Base-by-base conservation (phyloP, 495 filamentous ascomycete genomes). In the Penicillium ochrochloron region DNA sequence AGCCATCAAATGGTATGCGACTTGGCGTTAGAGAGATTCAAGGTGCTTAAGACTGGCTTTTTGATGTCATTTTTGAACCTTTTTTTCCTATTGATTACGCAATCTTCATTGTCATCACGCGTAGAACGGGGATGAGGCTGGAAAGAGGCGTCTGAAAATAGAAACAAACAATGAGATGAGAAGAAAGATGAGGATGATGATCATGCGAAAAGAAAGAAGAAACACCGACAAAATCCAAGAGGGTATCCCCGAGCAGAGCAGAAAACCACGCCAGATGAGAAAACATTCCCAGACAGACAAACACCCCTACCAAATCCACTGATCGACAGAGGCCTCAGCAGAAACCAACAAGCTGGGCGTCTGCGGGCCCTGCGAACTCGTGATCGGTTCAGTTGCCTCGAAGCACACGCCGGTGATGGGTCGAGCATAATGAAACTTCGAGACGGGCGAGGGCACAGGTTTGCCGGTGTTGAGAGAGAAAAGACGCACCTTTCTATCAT, bases 381-480 rank as follows among this genome's bases (percentile, higher is more conserved):
- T 59, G 1, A 67, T 60, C 44, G 60, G 67, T 12, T 71, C 71
- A 9, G 69, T 71, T 1, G 71, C 64, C 48, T 81, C 78, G 46
- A 81, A 81, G 21, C 70, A 70, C 14, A 81, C 67, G 12, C 72
- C 74, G 5, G 66, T 70, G n/a, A 79, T 76, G 0, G 72, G 54
- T 2, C 70, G n/a, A 0, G 50, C 23, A 55, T 78, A 79, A 21
- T 63, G 66, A 29, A 72, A 71, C 9, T 70, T 60, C 2, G 69
- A 72, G 6, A 78, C 19, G 0, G 76, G 76, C 2, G 78, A 79
- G 19, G 62, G n/a, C 0, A 82, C 70, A n/a, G 69, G 61, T 4
- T 70, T 64, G 23, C 78, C 79, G 2, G 73, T 75, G 8, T 70
- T 69, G 9, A 81, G 62, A 11, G 78, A 82, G 64, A 80, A 80